A percentile compares a stretch with the other conserved stretches of the same genome.
These are phyloP conservation scores for Penicillium hesseltinei DNA, from an alignment of 2,329 filamentous ascomycete genomes.

Conservation along the genomic window DNA sequence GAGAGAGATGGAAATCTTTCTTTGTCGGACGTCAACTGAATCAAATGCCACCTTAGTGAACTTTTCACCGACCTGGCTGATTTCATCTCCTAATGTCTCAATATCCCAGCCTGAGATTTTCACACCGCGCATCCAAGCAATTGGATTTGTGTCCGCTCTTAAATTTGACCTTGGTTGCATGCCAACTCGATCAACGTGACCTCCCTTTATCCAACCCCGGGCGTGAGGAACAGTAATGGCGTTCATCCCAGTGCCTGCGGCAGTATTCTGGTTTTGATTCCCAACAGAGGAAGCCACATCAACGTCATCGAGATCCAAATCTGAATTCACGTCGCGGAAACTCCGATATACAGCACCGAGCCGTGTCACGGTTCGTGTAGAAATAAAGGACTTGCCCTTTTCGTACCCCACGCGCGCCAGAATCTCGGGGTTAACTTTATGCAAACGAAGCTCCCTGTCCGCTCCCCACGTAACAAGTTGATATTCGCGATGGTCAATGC, in stretches of 20 bases:
- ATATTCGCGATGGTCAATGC: conserved; percentile 81
- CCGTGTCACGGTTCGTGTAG: conserved; percentile 71
- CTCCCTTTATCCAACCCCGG: conserved; percentile 46
- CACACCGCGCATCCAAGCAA: conserved; percentile 65
- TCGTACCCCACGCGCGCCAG: conserved; percentile 69
- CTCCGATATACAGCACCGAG: conserved; percentile 82
- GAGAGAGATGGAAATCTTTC: conserved; percentile 56
- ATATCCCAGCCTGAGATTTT: conserved; percentile 57
- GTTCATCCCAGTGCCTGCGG: conserved; percentile 44
- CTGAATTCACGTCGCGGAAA: conserved; percentile 70
- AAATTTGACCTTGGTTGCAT: conserved; percentile 49
- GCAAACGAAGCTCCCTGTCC: conserved; percentile 77
- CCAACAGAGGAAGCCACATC: conserved; percentile 32
- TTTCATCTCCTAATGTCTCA: conserved; percentile 59
- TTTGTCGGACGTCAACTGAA: conserved; percentile 54
- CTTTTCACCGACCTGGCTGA: conserved; percentile 59
- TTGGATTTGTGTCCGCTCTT: conserved; percentile 56
- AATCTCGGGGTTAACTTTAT: conserved; percentile 65
- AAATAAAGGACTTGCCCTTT: conserved; percentile 64
- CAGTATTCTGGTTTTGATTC: conserved; percentile 22
- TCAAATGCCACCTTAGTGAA: conserved; percentile 62
- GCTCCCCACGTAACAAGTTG: conserved; percentile 92
- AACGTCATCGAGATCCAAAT: conserved; percentile 54
- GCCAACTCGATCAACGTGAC: conserved; percentile 48
- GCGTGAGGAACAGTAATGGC: conserved; percentile 54